Evolutionary conservation across 2,329 filamentous ascomycete species (phyloP).

Genomic region (Ophiostoma sp.): DNA sequence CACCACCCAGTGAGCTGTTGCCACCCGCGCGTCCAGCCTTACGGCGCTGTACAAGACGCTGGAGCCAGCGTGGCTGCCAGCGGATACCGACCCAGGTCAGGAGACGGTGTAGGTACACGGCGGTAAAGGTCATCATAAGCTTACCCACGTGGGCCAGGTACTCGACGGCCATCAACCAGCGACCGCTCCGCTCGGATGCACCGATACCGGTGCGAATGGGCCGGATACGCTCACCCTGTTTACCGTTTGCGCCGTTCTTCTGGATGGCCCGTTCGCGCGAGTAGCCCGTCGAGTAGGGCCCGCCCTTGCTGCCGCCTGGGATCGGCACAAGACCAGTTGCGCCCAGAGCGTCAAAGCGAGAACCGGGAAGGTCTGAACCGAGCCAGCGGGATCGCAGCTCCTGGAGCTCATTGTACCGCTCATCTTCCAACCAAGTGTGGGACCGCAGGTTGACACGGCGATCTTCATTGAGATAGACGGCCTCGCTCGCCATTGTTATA

Average conservation of each 20-base stretch:
- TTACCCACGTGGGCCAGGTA: constrained; percentile 75
- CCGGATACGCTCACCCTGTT: constrained; percentile 45
- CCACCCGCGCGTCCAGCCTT: constrained; percentile 34
- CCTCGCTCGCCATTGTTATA: constrained; percentile 90
- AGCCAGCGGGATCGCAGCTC: constrained; percentile 54
- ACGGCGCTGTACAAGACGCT: constrained; percentile 49
- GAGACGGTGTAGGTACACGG: constrained; percentile 54
- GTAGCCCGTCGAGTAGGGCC: constrained; percentile 57
- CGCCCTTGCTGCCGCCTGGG: constrained; percentile 44
- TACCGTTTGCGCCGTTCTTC: constrained; percentile 49
- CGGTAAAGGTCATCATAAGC: constrained; percentile 60
- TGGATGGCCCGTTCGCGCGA: constrained; percentile 69
- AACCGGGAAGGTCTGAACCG: constrained; percentile 47
- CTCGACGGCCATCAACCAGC: constrained; percentile 74
- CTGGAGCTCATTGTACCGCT: constrained; percentile 76
- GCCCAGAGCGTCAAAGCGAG: constrained; percentile 54
- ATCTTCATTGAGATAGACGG: constrained; percentile 91
- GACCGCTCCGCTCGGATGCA: constrained; percentile 71
- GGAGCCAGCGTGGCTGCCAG: constrained; percentile 64
- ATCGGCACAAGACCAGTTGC: constrained; percentile 58
- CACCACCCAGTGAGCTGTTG: constrained; percentile 31
- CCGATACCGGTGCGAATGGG: constrained; percentile 67
- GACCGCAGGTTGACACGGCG: constrained; percentile 69
- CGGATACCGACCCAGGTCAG: constrained; percentile 62
- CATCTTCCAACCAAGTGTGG: constrained; percentile 90